phyloP scores from a whole-genome alignment of 495 filamentous ascomycete genomes.

The Hypoxylon rickii region DNA sequence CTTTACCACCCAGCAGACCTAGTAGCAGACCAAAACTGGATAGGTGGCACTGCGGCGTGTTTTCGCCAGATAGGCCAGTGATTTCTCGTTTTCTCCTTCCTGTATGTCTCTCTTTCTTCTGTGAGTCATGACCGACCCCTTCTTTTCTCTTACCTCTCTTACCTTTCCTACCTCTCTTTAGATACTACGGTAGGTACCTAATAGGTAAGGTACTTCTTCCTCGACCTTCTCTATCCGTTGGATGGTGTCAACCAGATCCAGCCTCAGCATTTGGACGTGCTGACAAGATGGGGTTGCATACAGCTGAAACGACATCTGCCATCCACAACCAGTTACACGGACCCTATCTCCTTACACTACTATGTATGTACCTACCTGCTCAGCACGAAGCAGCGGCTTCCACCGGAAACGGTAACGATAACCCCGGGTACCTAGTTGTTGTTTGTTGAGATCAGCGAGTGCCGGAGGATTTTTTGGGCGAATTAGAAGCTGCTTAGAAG shows the following conservation, averaged over 20 bases:
- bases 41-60: constrained; percentile 28
- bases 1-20: no score
- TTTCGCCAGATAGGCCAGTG: constrained; percentile 28
- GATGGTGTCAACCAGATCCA: neutral
- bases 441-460: constrained; percentile 22
- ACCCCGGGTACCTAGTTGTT: constrained; percentile 15
- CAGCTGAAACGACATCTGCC: constrained; percentile 6
- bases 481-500: constrained; percentile 19
- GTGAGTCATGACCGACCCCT: constrained; percentile 26
- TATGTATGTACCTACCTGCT: no score
- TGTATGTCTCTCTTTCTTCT: neutral
- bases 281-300: constrained; percentile 3
- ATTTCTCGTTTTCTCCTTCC: neutral
- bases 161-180: neutral
- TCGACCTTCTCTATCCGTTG: neutral
- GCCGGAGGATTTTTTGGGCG: constrained; percentile 26
- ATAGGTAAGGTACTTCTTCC: neutral
- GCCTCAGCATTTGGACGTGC: neutral
- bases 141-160: neutral
- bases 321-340: constrained; percentile 9
- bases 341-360: constrained; percentile 8
- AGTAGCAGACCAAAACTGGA: no score
- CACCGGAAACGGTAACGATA: constrained; percentile 30
- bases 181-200: neutral
- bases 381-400: constrained; percentile 10